These are phyloP conservation scores for Halophytophthora batemanensis DNA, from an alignment of 352 stramenopile genomes.

Conservation along the genomic window DNA sequence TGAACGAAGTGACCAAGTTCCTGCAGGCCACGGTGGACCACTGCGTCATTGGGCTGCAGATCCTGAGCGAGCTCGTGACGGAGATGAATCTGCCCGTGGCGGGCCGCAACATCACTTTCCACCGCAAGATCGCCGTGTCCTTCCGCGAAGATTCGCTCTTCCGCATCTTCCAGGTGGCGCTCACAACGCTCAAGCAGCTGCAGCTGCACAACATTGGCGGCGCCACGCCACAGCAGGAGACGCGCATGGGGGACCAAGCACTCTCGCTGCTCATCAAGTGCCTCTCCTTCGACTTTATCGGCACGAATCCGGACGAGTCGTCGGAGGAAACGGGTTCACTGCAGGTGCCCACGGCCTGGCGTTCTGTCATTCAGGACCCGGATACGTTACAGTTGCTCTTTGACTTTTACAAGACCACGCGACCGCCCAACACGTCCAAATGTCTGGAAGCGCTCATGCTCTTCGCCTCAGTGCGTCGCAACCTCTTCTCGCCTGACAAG, in stretches of 20 bases:
- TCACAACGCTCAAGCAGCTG: slow-evolving; percentile 95
- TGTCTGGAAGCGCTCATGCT: slow-evolving; percentile 97
- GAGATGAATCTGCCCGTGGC: slow-evolving; percentile 96
- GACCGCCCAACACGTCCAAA: slow-evolving; percentile 92
- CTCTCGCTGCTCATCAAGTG: slow-evolving; percentile 93
- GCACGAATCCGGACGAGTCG: slow-evolving; percentile 97
- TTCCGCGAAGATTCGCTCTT: slow-evolving; percentile 97
- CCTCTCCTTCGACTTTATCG: slow-evolving; percentile 99
- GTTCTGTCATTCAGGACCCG: slow-evolving; percentile 91
- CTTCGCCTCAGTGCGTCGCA: slow-evolving; percentile 93
- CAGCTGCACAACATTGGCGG: slow-evolving; percentile 88
- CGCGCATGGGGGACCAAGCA: slow-evolving; percentile 92
- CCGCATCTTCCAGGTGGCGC: slow-evolving; percentile 94
- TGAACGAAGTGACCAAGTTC: slow-evolving; percentile 98
- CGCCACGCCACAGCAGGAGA: slow-evolving; percentile 84
- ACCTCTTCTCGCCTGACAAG: slow-evolving; percentile 96
- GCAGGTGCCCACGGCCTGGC: slow-evolving; percentile 96
- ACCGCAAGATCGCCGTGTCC: slow-evolving; percentile 97
- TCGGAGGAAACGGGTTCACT: slow-evolving; percentile 97
- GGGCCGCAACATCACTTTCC: slow-evolving; percentile 95
- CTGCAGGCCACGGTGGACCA: slow-evolving; percentile 96
- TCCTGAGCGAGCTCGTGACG: slow-evolving; percentile 97
- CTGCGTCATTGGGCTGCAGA: slow-evolving; percentile 97
- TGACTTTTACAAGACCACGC: slow-evolving; percentile 95
- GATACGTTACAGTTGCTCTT: slow-evolving; percentile 95